Evolutionary conservation across 139 green algal species (phyloP).

Genomic region (Chlamydomonas schloesseri): DNA sequence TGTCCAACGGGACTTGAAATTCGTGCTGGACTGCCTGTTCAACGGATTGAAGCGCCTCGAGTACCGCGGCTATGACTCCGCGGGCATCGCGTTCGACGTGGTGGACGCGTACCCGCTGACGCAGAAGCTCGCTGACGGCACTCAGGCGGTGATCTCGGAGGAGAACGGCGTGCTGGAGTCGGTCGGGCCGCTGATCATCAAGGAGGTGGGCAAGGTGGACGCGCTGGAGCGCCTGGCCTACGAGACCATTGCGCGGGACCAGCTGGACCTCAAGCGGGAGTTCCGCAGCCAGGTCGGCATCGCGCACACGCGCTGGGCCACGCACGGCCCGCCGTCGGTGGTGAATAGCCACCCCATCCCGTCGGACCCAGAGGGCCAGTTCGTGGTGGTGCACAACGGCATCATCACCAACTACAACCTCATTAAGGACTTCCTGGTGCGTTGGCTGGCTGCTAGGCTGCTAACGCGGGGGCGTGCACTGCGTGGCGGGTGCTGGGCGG

Average conservation of each 20-base stretch:
- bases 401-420: slow-evolving; percentile 99
- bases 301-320: slow-evolving; percentile 98
- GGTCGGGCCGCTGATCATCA: slow-evolving; percentile 49
- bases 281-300: slow-evolving; percentile 88
- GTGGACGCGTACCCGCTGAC: slow-evolving; percentile 46
- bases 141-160: slow-evolving; percentile 36
- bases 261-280: slow-evolving; percentile 61
- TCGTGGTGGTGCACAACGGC: slow-evolving; percentile 99
- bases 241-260: slow-evolving; percentile 31
- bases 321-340: slow-evolving; percentile 85
- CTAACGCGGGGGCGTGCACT: background rate
- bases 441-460: background rate
- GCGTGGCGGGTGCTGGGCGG: background rate
- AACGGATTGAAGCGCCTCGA: slow-evolving; percentile 93
- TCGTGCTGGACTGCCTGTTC: slow-evolving; percentile 90
- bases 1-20: slow-evolving; percentile 65
- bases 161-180: slow-evolving; percentile 52
- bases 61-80: slow-evolving; percentile 98
- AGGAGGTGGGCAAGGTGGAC: slow-evolving; percentile 91
- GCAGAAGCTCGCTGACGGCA: background rate
- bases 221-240: slow-evolving; percentile 79
- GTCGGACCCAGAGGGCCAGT: slow-evolving; percentile 83
- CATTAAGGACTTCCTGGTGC: slow-evolving; percentile 90
- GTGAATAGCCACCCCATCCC: slow-evolving; percentile 93
- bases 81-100: slow-evolving; percentile 89